A percentile compares a stretch with the other conserved stretches of the same genome.
Conservation (phyloP, 129 eudicot genomes). For the Flaveria linearis region DNA sequence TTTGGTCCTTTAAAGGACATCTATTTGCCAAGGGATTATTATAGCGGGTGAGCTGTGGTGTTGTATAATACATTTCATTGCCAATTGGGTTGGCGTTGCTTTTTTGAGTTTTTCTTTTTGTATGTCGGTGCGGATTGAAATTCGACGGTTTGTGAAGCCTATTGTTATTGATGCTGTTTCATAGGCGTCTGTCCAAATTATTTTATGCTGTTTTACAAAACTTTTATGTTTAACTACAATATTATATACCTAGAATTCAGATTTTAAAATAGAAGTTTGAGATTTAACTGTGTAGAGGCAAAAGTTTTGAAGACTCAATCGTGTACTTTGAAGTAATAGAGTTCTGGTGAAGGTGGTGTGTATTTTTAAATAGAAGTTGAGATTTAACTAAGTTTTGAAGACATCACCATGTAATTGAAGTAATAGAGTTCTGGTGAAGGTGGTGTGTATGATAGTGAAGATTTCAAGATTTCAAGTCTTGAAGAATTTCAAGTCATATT, state of each 20-base stretch:
- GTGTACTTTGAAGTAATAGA: constrained; percentile 50
- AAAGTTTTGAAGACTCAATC: too few species aligned
- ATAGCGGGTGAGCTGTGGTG: constrained; percentile 68
- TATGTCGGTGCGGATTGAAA: too few species aligned
- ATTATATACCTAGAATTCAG: constrained; percentile 14
- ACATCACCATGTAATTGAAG: too few species aligned
- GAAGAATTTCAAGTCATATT: constrained; percentile 60
- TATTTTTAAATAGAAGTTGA: too few species aligned
- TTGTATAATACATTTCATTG: neutral
- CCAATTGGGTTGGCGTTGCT: neutral
- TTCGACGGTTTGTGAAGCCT: too few species aligned
- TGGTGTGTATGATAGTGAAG: constrained; percentile 77
- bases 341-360: constrained; percentile 74
- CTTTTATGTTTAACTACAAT: too few species aligned
- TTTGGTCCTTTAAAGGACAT: constrained; percentile 78
- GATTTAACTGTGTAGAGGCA: constrained; percentile 63
- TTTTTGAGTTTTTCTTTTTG: too few species aligned
- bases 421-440: constrained; percentile 75
- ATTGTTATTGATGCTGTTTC: too few species aligned
- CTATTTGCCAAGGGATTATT: constrained; percentile 83
- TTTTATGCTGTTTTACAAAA: neutral
- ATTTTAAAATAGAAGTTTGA: constrained; percentile 48
- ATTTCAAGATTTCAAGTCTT: constrained; percentile 33
- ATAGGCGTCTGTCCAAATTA: neutral
- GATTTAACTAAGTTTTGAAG: too few species aligned